Evolutionary conservation across 2,329 filamentous ascomycete species (phyloP), one percentile per base, ranked within the genome.

Genomic region (Fusarium transvaalense): DNA sequence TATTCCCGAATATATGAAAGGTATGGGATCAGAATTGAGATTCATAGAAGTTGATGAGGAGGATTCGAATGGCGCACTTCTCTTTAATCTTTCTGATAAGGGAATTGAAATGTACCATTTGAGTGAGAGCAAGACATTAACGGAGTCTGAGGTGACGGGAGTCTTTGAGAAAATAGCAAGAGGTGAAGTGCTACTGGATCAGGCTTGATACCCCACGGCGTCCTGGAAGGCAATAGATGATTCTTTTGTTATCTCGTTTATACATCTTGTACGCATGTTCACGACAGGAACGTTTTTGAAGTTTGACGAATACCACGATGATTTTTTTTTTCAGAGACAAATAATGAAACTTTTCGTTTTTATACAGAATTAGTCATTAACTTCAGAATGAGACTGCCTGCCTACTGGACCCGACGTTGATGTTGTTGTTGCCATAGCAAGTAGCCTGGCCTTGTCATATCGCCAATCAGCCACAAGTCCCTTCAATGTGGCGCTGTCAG

Each of bases 41-140:
- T 60, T 38, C 23, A 65, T 65, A 35, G 42, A 56, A 32, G 47
- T 69, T 5, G 43, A 59, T 8, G 43, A 66, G n/a, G 42, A 62
- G 14, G 51, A 64, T 23, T 38, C 55, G 4, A 64, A 60, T 3
- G 69, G 64, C 5, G 48, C 69, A 19, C 61, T 72, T 21, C 51
- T 72, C n/a, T 72, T 72, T 37, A 55, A 35, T 27, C 54, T 21
- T 10, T 60, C 46, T 13, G 31, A 27, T n/a, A 45, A 58, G 21
- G 69, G 69, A 4, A 72, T 72, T 32, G 51, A 50, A 12, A 71
- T 72, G 58, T 66, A 71, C 50, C 58, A 72, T 57, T 48, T 71
- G 25, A 32, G 29, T 1, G 51, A 34, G 13, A 41, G n/a, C 12
- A 42, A 56, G 45, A 37, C 39, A 32, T 31, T 69, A 19, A 23